Conservation (phyloP, 2,329 filamentous ascomycete species). For the Aspergillus neotritici region DNA sequence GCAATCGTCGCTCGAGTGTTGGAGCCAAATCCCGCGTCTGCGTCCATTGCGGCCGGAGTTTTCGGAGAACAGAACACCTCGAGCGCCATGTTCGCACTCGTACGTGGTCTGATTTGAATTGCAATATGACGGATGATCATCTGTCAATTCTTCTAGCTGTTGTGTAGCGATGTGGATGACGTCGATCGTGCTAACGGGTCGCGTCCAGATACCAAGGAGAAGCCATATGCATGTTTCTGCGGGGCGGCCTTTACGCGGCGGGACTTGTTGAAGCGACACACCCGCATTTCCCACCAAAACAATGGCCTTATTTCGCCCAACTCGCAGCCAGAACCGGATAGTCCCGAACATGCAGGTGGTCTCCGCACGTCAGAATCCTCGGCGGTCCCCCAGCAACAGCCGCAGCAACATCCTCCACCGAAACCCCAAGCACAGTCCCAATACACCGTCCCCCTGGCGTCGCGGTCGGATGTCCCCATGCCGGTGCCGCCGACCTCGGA, state of each 20-base stretch:
- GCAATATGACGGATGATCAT: no score
- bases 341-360: constrained; percentile 12
- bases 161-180: neutral
- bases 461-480: constrained; percentile 19
- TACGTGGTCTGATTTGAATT: constrained; percentile 13
- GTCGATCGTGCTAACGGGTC: constrained; percentile 8
- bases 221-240: constrained; percentile 33
- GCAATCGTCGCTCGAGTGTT: constrained; percentile 21
- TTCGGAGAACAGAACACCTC: constrained; percentile 32
- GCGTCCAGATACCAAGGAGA: constrained; percentile 30
- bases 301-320: constrained; percentile 24
- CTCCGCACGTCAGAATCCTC: constrained; percentile 8
- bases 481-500: constrained; percentile 17
- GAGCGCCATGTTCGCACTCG: constrained; percentile 34
- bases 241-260: constrained; percentile 33
- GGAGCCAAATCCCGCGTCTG: constrained; percentile 29
- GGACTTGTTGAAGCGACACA: constrained; percentile 32
- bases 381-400: constrained; percentile 5
- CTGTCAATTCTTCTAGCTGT: neutral
- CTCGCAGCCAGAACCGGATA: constrained; percentile 21
- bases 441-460: constrained; percentile 6
- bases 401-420: constrained; percentile 12
- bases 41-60: constrained; percentile 29
- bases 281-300: constrained; percentile 29
- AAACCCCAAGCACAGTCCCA: constrained; percentile 19